Evolutionary conservation across 148 eudicot genomes (phyloP).

Genomic region (Euryodendron excelsum): DNA sequence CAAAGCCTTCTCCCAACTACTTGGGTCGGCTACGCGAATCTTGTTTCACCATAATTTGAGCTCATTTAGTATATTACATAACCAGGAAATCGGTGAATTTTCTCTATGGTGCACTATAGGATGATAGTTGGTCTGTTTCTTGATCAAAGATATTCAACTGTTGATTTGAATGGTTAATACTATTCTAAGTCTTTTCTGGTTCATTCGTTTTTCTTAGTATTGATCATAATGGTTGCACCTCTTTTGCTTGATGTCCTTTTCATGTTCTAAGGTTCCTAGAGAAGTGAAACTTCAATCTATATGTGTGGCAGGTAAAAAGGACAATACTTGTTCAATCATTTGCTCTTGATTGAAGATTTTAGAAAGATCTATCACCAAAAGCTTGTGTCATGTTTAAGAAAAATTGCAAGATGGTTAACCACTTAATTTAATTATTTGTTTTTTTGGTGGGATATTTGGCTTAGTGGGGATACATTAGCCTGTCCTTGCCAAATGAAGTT

Average conservation of each 20-base stretch:
- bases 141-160: background rate
- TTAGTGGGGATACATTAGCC: background rate
- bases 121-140: background rate
- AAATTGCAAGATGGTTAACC: background rate
- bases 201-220: background rate
- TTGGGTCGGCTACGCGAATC: background rate
- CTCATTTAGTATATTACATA: background rate
- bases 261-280: background rate
- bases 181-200: no score
- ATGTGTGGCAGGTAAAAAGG: background rate
- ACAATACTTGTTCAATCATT: background rate
- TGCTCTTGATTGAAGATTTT: background rate
- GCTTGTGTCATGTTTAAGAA: background rate
- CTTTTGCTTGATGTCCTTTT: background rate
- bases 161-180: background rate
- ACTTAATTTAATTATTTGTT: no score
- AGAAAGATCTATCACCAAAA: background rate
- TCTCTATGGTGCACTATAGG: background rate
- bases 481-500: background rate
- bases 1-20: no score
- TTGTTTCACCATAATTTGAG: background rate
- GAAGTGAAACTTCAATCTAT: background rate
- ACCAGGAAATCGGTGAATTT: background rate
- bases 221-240: background rate
- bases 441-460: background rate